Evolutionary conservation across 106 monocot genomes (phyloP), one percentile per base, ranked within the genome.

Genomic region (Alisma plantagoaquatica): DNA sequence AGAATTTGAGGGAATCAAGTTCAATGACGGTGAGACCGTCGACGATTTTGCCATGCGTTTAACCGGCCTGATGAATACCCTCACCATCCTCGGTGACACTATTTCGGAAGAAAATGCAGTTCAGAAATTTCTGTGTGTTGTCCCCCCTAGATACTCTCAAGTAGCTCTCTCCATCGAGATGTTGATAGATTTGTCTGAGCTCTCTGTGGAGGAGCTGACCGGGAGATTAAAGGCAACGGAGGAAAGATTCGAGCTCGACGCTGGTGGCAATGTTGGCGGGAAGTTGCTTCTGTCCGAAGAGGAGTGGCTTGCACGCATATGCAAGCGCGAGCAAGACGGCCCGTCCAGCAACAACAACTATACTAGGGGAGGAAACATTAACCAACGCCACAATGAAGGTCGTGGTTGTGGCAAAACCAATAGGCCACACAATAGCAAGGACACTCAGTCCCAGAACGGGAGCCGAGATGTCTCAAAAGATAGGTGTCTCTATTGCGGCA

Each of bases 1-100:
- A 30, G n/a, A 54, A 31, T 57, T 41, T 38, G 21, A 57, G 35
- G 23, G 5, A 19, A 38, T 38, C 33, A 41, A 19, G 57, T 41
- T 57, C 57, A 57, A 38, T 22, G 21, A 57, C 33, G 57, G 32
- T 14, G 38, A 57, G 57, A 23, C 57, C 35, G 57, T 57, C 25
- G 33, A 57, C 9, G 57, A 57, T 20, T 57, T 23, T 20, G 57
- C 33, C 2, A 18, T 57, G 41, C 57, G 57, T 29, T 38, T 57
- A 22, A 57, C 33, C 29, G 41, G 57, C 57, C 33, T 57, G 57
- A 38, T 38, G 38, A 10, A 19, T 12, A 23, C 23, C 33, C 56
- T 57, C 56, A 57, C 23, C 56, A 57, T 38, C 27, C 56, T 57
- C 27, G 56, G 56, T n/a, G 33, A 57, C 28, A 29, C 33, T 31